phyloP scores from a whole-genome alignment of 2,329 filamentous ascomycete species.

The Claviceps digitariae region DNA sequence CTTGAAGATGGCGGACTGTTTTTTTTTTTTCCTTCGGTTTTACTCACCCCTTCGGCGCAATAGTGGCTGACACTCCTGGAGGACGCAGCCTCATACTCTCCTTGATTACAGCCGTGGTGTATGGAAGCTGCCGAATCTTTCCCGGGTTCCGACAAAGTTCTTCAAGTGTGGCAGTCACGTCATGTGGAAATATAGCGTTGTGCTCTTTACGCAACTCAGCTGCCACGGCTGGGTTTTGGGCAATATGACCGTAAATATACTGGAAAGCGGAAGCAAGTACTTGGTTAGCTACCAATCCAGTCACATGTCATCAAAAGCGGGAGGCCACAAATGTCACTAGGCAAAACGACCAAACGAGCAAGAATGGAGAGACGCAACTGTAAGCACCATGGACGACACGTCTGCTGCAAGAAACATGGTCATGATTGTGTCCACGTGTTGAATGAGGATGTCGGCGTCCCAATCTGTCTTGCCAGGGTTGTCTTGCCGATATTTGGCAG shows the following conservation, averaged over 20 bases:
- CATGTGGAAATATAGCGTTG: not conserved
- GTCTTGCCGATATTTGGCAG: not conserved
- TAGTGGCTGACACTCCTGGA: not conserved
- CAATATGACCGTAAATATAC: constrained; percentile 1
- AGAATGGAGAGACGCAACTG: not conserved
- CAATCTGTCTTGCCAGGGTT: not conserved
- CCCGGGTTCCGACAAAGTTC: not conserved
- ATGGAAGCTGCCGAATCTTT: not conserved
- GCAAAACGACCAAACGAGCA: not conserved
- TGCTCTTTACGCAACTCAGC: constrained; percentile 1
- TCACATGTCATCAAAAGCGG: not conserved
- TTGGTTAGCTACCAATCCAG: not conserved
- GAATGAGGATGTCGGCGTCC: not conserved
- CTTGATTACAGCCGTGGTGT: constrained; percentile 2
- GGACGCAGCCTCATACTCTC: constrained; percentile 2
- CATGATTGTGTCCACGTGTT: constrained; percentile 2
- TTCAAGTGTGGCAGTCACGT: not conserved
- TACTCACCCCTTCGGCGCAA: constrained; percentile 1
- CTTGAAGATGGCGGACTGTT: not conserved
- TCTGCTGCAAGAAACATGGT: constrained; percentile 1
- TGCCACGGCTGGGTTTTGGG: constrained; percentile 1
- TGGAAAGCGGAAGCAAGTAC: not conserved
- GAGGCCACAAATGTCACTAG: not conserved
- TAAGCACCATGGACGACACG: constrained; percentile 2
- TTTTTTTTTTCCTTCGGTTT: not conserved